Base-by-base conservation (phyloP, 129 eudicot genomes). In the Lactuca saligna region DNA sequence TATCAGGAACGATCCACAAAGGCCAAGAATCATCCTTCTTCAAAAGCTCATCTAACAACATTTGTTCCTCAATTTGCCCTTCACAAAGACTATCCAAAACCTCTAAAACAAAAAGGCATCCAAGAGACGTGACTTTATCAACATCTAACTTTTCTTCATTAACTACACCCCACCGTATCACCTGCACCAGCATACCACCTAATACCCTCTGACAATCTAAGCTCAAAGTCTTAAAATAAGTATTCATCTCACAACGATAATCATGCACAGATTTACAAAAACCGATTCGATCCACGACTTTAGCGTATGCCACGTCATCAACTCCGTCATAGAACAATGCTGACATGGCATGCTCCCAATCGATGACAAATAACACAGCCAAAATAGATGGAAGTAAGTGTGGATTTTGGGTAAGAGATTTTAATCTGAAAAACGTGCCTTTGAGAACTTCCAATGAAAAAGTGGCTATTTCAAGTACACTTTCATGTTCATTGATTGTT, bases 401-500 rank as follows among this genome's bases (percentile, higher is more conserved):
- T 69, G 66, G 48, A 59, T 74, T 90, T 53, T 64, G 78, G 15
- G 69, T 61, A 34, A 81, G 78, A n/a, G 73, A 54, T 38, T 71
- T 76, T 71, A 89, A 67, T 74, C 75, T 74, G 49, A 61, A 84
- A 62, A 79, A 69, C 71, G 88, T 80, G 65, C 93, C 91, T 68
- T 75, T 73, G 44, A 93, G 84, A 65, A 93, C 86, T 67, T 93
- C 90, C 71, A 89, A 54, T 54, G 95, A 78, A 81, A 87, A 83
- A 72, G 65, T 82, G 78, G 92, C 88, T 82, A 68, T 78, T 75
- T 82, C 88, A 77, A 80, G 68, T 75, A 83, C 67, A 38, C 68
- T 65, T 67, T 49, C 78, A 58, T 60, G 53, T 31, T 33, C 80
- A 61, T 29, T 29, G 6, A 13, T 55, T 44, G 73, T 48, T 54